Percentiles rank a stretch among this genome's conserved stretches.
phyloP scores from a whole-genome alignment of 148 eudicot species.

The Dianthus caryophyllus region DNA sequence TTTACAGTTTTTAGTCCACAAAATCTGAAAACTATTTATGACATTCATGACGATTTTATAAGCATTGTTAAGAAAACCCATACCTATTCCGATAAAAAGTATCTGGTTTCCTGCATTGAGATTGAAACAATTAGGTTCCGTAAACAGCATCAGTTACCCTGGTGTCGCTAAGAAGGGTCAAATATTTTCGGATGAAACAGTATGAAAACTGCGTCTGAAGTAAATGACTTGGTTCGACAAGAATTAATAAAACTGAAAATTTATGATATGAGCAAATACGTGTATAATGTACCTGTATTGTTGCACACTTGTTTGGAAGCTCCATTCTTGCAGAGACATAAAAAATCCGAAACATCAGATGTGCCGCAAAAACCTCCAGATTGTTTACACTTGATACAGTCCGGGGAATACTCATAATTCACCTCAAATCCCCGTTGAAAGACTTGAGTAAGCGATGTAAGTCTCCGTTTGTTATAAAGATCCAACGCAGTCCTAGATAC shows the following conservation, averaged over 20 bases:
- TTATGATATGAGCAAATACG: no score
- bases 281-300: not conserved
- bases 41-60: not conserved
- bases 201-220: no score
- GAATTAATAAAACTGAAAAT: not conserved
- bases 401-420: not conserved
- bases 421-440: conserved; percentile 6
- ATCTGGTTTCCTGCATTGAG: not conserved
- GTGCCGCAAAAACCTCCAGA: conserved; percentile 9
- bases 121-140: conserved; percentile 3
- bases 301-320: not conserved
- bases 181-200: no score
- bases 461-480: not conserved
- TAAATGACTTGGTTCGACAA: no score
- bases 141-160: not conserved
- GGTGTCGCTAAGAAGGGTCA: no score
- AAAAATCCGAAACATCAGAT: not conserved
- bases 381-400: not conserved
- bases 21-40: not conserved
- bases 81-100: conserved; percentile 3
- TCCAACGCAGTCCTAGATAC: not conserved
- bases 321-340: conserved; percentile 1
- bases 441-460: not conserved
- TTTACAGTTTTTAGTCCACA: not conserved
- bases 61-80: not conserved